Evolutionary conservation across 371 early-diverging fungal genomes (phyloP).

Genomic region (Mortierella polycephala): DNA sequence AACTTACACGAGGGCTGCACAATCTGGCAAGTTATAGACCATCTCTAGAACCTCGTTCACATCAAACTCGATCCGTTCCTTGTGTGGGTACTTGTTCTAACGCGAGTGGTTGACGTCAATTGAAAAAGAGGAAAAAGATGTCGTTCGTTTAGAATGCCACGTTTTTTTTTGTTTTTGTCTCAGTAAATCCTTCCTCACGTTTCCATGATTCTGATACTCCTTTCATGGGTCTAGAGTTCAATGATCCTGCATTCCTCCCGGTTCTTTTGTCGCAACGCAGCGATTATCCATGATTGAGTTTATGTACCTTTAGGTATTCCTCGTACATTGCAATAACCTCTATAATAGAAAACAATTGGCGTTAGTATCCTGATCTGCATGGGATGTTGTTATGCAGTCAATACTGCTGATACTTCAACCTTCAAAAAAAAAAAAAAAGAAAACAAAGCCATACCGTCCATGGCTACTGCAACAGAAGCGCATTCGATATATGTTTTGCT

Average conservation of each 20-base stretch:
- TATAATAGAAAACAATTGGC: not conserved
- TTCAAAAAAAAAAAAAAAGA: not conserved
- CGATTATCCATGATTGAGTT: too few species aligned
- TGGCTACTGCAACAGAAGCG: conserved; percentile 40
- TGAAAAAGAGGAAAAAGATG: not conserved
- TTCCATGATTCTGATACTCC: too few species aligned
- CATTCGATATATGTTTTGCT: conserved; percentile 54
- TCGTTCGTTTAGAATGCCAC: not conserved
- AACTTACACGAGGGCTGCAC: conserved; percentile 50
- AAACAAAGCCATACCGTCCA: conserved; percentile 38
- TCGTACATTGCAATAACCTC: conserved; percentile 53
- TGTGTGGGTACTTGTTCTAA: conserved; percentile 51
- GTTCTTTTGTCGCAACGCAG: too few species aligned
- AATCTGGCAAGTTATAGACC: conserved; percentile 51
- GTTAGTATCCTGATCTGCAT: too few species aligned
- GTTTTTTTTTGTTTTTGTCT: not conserved
- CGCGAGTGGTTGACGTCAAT: too few species aligned
- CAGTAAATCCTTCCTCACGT: not conserved
- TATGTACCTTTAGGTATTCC: conserved; percentile 52
- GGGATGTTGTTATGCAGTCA: too few species aligned
- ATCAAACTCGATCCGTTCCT: conserved; percentile 52
- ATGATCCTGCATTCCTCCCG: too few species aligned
- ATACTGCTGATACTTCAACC: too few species aligned
- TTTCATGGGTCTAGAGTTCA: too few species aligned
- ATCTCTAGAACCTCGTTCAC: conserved; percentile 52